These are phyloP conservation scores for Coniochaeta ligniaria DNA, from an alignment of 2,329 filamentous ascomycete genomes.

Conservation along the genomic window DNA sequence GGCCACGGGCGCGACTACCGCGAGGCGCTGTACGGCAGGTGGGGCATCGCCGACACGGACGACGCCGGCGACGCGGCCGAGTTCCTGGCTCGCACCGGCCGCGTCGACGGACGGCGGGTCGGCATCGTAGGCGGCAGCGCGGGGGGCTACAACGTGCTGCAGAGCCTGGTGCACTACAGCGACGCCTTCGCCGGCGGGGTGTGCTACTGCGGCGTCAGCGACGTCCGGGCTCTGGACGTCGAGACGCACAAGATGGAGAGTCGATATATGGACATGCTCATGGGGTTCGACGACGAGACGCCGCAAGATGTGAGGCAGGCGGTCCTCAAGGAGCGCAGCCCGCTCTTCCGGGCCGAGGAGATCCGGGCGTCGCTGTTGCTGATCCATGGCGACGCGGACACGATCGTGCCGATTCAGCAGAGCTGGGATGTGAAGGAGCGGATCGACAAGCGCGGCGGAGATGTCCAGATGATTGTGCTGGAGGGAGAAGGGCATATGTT, in stretches of 20 bases:
- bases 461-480: slow-evolving; percentile 39
- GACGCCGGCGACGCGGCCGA: slow-evolving; percentile 39
- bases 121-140: slow-evolving; percentile 44
- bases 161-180: slow-evolving; percentile 37
- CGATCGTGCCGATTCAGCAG: slow-evolving; percentile 51
- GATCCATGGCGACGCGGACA: slow-evolving; percentile 48
- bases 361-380: slow-evolving; percentile 45
- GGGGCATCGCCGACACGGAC: slow-evolving; percentile 42
- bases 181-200: slow-evolving; percentile 39
- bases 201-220: slow-evolving; percentile 42
- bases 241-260: slow-evolving; percentile 51
- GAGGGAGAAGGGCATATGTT: slow-evolving; percentile 46
- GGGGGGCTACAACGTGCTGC: slow-evolving; percentile 46
- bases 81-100: slow-evolving; percentile 27
- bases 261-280: slow-evolving; percentile 38
- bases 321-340: slow-evolving; percentile 38
- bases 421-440: slow-evolving; percentile 41
- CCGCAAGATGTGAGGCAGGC: slow-evolving; percentile 30
- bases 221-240: slow-evolving; percentile 33
- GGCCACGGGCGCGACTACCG: slow-evolving; percentile 44
- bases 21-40: slow-evolving; percentile 37
- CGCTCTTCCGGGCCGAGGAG: slow-evolving; percentile 37
- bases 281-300: slow-evolving; percentile 25
- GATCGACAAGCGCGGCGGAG: slow-evolving; percentile 30
- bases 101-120: slow-evolving; percentile 27